Evolutionary conservation across 257 asterid genomes (phyloP).

Genomic region (Verbena officinalis): DNA sequence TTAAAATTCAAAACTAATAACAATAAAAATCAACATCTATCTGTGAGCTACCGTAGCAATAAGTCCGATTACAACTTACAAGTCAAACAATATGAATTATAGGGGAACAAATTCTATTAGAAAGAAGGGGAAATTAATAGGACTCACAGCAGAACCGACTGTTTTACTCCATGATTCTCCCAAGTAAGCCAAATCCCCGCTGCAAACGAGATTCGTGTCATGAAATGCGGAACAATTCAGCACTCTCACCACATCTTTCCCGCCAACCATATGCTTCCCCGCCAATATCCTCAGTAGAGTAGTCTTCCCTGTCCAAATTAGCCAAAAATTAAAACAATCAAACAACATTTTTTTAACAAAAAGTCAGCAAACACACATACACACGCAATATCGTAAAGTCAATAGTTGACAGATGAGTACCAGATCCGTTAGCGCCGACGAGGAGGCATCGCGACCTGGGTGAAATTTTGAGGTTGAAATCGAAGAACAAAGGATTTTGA

Average conservation of each 20-base stretch:
- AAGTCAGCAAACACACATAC: not conserved
- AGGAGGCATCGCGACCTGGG: conserved; percentile 93
- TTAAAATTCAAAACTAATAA: not conserved
- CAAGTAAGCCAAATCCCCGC: conserved; percentile 85
- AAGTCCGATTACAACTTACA: too few relatives aligned
- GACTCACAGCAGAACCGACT: conserved; percentile 87
- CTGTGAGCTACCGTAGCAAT: not conserved
- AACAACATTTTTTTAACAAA: not conserved
- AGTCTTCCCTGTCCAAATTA: conserved; percentile 79
- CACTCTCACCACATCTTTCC: conserved; percentile 85
- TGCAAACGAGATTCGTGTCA: conserved; percentile 84
- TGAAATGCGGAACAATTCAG: conserved; percentile 88
- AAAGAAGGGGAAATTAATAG: too few relatives aligned
- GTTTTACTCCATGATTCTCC: conserved; percentile 96
- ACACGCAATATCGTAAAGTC: not conserved
- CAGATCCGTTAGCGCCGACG: conserved; percentile 98
- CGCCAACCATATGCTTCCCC: conserved; percentile 99
- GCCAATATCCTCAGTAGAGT: conserved; percentile 89
- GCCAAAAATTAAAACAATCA: not conserved
- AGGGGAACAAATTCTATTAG: not conserved
- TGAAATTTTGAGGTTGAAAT: conserved; percentile 59
- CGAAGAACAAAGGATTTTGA: conserved; percentile 68
- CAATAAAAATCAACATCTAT: not conserved
- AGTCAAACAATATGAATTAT: not conserved
- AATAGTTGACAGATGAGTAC: conserved; percentile 33